Conservation (phyloP, 2,329 filamentous ascomycete species). For the Pseudocercospora eumusae region DNA sequence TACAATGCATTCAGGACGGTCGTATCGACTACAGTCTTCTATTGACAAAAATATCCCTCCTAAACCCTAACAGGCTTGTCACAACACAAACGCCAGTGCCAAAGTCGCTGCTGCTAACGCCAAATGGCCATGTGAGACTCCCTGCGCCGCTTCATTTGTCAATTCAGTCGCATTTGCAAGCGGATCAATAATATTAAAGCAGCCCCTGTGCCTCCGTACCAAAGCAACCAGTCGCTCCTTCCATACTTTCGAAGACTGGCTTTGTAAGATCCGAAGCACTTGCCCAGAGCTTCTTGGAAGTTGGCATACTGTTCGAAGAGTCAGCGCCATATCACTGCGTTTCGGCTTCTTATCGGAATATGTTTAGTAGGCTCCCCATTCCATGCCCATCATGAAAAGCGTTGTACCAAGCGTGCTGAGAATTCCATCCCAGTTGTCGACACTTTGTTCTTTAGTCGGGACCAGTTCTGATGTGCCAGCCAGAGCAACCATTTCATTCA, state of each 20-base stretch:
- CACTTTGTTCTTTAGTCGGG: conserved; percentile 64
- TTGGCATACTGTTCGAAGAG: conserved; percentile 21
- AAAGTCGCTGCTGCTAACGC: neutral
- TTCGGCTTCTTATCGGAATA: too few species aligned
- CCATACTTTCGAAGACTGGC: conserved; percentile 3
- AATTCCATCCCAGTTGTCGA: conserved; percentile 57
- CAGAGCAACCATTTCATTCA: conserved; percentile 69
- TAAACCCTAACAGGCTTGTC: neutral
- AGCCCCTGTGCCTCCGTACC: too few species aligned
- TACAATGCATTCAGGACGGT: neutral
- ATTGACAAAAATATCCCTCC: neutral
- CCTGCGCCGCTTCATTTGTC: neutral
- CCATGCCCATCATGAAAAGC: conserved; percentile 52
- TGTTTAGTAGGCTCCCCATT: conserved; percentile 29
- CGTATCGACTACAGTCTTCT: neutral
- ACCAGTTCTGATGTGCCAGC: conserved; percentile 69
- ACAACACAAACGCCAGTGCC: neutral
- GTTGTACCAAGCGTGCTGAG: conserved; percentile 54
- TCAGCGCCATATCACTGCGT: too few species aligned
- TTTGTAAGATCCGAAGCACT: conserved; percentile 10
- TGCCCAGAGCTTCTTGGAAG: neutral
- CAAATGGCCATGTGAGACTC: neutral
- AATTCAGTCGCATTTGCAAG: neutral
- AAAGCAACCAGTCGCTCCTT: conserved; percentile 5
- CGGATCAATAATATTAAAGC: conserved; percentile 1